These are phyloP conservation scores for Trichosporon sp. DNA, from an alignment of 1,284 basidiomycete species.

Conservation along the genomic window DNA sequence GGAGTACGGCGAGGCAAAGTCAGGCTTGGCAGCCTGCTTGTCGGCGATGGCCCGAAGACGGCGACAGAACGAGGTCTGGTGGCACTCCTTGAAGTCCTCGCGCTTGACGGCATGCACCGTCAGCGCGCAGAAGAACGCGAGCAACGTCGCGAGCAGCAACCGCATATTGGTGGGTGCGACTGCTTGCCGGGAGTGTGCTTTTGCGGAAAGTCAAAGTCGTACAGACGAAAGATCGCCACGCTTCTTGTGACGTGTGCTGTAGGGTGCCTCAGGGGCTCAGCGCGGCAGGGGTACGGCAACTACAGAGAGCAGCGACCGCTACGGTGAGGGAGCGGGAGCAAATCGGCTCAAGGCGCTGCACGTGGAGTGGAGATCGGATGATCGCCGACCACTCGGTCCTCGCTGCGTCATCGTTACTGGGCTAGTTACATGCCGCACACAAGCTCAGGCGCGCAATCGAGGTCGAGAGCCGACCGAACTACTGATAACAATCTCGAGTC, in stretches of 20 bases:
- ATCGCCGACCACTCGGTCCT: too few relatives aligned
- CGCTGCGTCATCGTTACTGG: too few relatives aligned
- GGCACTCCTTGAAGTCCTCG: constrained; percentile 85
- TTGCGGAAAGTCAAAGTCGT: background rate
- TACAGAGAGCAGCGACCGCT: background rate
- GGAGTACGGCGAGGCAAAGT: constrained; percentile 79
- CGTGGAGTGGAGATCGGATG: background rate
- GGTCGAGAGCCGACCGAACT: too few relatives aligned
- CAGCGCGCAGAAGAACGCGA: constrained; percentile 10
- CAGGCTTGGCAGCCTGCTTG: constrained; percentile 55
- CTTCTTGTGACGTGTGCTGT: background rate
- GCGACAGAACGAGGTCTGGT: constrained; percentile 83
- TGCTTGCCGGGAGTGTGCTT: background rate
- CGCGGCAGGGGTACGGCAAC: background rate
- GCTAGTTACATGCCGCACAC: background rate
- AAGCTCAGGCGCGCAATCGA: background rate
- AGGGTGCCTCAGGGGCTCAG: background rate
- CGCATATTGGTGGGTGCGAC: constrained; percentile 7
- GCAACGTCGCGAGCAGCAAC: constrained; percentile 7
- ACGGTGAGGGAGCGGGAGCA: background rate
- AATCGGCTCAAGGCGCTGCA: background rate
- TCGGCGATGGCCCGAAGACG: constrained; percentile 72
- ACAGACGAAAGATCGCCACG: background rate
- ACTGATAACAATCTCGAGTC: background rate
- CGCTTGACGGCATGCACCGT: constrained; percentile 48